A percentile compares a stretch with the other conserved stretches of the same genome.
phyloP scores from a whole-genome alignment of 768 basidiomycete species.

The Calocera viscosa region DNA sequence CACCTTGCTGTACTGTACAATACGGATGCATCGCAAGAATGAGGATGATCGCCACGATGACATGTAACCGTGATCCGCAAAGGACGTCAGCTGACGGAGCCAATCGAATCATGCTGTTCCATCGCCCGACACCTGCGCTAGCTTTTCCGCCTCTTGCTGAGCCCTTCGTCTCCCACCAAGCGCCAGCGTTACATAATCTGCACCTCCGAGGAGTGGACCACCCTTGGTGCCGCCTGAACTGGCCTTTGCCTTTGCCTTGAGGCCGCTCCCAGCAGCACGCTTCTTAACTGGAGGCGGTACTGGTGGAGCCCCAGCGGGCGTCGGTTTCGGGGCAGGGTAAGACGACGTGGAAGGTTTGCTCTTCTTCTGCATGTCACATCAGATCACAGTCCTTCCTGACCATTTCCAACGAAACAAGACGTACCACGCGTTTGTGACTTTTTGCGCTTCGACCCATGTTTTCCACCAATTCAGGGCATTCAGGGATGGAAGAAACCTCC shows the following conservation, averaged over 20 bases:
- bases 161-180: slow-evolving; percentile 60
- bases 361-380: slow-evolving; percentile 3
- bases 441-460: slow-evolving; percentile 50
- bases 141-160: slow-evolving; percentile 50
- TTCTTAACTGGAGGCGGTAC: background rate
- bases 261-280: background rate
- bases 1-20: background rate
- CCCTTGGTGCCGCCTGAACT: slow-evolving; percentile 19
- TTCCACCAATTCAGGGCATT: background rate
- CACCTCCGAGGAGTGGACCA: slow-evolving; percentile 50
- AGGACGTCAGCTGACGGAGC: background rate
- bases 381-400: no score
- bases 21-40: background rate
- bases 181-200: slow-evolving; percentile 63
- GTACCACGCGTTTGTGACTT: slow-evolving; percentile 47
- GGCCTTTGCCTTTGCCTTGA: slow-evolving; percentile 16
- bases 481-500: background rate
- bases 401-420: slow-evolving; percentile 17
- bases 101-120: background rate
- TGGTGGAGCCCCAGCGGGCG: background rate
- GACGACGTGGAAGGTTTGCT: slow-evolving; percentile 6
- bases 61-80: background rate
- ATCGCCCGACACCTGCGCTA: slow-evolving; percentile 35
- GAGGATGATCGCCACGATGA: background rate
- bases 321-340: background rate